phyloP scores from a whole-genome alignment of 805 yeast species.

The Yamadazyma kitorensis region DNA sequence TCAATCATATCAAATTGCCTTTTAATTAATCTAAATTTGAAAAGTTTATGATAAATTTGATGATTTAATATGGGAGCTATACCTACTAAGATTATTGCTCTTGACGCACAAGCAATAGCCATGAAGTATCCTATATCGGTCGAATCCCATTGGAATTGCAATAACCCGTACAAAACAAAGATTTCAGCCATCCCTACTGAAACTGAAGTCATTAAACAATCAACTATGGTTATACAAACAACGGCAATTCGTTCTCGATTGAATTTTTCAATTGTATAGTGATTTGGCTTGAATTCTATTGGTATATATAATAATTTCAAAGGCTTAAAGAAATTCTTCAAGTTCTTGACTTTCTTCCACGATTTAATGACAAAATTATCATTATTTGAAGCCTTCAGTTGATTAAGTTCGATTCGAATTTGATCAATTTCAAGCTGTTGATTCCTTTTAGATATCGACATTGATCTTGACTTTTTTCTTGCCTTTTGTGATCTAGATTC shows the following conservation, averaged over 20 bases:
- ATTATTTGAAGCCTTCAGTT: not conserved
- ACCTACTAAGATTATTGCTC: conserved; percentile 48
- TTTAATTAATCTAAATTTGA: conserved; percentile 29
- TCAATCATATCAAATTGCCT: conserved; percentile 55
- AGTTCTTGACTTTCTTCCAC: not conserved
- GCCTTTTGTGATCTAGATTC: conserved; percentile 64
- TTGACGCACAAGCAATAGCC: conserved; percentile 48
- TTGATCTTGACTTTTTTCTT: conserved; percentile 48
- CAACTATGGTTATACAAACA: conserved; percentile 47
- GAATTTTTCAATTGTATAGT: conserved; percentile 14
- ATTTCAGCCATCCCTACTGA: conserved; percentile 24
- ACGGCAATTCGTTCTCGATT: conserved; percentile 34
- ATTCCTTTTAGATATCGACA: conserved; percentile 14
- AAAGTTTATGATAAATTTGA: conserved; percentile 30
- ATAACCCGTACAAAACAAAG: conserved; percentile 51
- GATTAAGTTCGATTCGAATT: not conserved
- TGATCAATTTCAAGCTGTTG: conserved; percentile 1
- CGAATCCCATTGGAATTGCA: conserved; percentile 51
- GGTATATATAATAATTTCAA: conserved; percentile 55
- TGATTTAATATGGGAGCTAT: conserved; percentile 49
- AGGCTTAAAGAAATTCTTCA: conserved; percentile 39
- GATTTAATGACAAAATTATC: too few relatives aligned
- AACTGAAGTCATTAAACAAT: conserved; percentile 34
- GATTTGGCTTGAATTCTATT: conserved; percentile 23
- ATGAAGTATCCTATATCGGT: conserved; percentile 54